Evolutionary conservation across 345 rosid genomes (phyloP).

Genomic region (Pugionium dolabratum): DNA sequence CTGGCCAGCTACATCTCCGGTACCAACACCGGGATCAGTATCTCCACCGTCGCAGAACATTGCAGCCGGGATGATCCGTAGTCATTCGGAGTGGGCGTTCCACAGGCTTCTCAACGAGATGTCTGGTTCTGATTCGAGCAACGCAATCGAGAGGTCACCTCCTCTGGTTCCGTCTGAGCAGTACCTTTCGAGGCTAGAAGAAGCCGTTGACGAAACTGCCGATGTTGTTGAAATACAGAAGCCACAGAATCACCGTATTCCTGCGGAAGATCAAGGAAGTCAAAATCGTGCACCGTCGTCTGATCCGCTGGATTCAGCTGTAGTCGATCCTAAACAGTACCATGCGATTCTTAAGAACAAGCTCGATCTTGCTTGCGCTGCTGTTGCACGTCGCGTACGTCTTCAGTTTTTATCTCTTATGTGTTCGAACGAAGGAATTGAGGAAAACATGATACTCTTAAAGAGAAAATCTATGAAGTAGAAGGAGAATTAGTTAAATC

Average conservation of each 20-base stretch:
- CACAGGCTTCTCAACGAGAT: slow-evolving; percentile 58
- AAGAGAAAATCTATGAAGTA: not conserved
- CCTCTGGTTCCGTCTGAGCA: slow-evolving; percentile 37
- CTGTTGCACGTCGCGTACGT: slow-evolving; percentile 49
- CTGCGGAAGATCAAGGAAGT: slow-evolving; percentile 16
- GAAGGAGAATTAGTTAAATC: too few species aligned
- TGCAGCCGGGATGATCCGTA: slow-evolving; percentile 50
- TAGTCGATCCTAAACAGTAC: slow-evolving; percentile 49
- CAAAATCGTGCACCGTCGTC: slow-evolving; percentile 31
- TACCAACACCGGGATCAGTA: slow-evolving; percentile 24
- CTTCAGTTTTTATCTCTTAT: slow-evolving; percentile 8
- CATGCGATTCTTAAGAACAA: slow-evolving; percentile 69
- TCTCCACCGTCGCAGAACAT: slow-evolving; percentile 9
- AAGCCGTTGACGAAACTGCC: slow-evolving; percentile 36
- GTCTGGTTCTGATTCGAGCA: slow-evolving; percentile 37
- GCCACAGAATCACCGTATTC: slow-evolving; percentile 21
- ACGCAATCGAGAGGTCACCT: slow-evolving; percentile 40
- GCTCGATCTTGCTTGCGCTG: slow-evolving; percentile 84
- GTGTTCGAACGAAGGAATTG: not conserved
- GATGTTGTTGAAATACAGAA: slow-evolving; percentile 56
- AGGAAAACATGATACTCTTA: not conserved
- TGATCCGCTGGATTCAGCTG: slow-evolving; percentile 36
- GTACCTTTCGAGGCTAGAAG: slow-evolving; percentile 31
- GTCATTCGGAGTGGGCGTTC: slow-evolving; percentile 76
- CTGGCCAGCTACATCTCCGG: slow-evolving; percentile 49